These are phyloP conservation scores for Fusarium praegraminearum DNA, from an alignment of 2,329 filamentous ascomycete species.

Conservation along the genomic window DNA sequence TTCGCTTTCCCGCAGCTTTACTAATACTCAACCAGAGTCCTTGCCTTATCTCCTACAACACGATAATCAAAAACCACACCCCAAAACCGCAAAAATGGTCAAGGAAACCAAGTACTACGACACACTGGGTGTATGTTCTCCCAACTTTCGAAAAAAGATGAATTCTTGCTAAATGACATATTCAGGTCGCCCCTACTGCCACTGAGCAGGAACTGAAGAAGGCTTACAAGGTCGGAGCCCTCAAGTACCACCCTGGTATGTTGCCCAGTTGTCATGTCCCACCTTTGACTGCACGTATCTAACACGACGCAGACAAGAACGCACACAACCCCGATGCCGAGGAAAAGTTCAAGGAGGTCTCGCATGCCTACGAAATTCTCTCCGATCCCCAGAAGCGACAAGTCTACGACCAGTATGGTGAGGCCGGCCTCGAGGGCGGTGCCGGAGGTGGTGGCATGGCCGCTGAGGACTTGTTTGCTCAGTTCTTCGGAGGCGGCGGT, in stretches of 20 bases:
- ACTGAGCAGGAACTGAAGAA: constrained; percentile 91
- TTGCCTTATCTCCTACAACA: constrained; percentile 19
- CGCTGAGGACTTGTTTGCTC: constrained; percentile 94
- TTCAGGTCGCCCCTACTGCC: constrained; percentile 80
- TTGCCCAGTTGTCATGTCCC: constrained; percentile 23
- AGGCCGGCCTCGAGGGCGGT: constrained; percentile 94
- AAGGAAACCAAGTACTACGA: constrained; percentile 86
- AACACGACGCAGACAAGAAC: constrained; percentile 82
- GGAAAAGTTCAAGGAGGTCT: constrained; percentile 98
- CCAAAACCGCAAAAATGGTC: constrained; percentile 69
- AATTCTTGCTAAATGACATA: constrained; percentile 34
- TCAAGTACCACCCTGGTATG: constrained; percentile 87
- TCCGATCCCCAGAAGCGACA: constrained; percentile 91
- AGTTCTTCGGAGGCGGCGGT: constrained; percentile 87
- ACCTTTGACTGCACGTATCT: constrained; percentile 8
- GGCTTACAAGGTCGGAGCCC: constrained; percentile 84
- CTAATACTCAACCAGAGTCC: constrained; percentile 42
- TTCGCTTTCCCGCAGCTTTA: constrained; percentile 29
- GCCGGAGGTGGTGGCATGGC: constrained; percentile 86
- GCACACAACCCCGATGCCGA: constrained; percentile 91
- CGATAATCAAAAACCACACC: constrained; percentile 10
- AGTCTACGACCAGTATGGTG: constrained; percentile 97
- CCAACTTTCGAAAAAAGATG: neutral
- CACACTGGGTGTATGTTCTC: constrained; percentile 74
- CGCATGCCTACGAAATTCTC: constrained; percentile 94